Base-by-base conservation (phyloP, 495 filamentous ascomycete species). In the Opeltia flavorubescens region DNA sequence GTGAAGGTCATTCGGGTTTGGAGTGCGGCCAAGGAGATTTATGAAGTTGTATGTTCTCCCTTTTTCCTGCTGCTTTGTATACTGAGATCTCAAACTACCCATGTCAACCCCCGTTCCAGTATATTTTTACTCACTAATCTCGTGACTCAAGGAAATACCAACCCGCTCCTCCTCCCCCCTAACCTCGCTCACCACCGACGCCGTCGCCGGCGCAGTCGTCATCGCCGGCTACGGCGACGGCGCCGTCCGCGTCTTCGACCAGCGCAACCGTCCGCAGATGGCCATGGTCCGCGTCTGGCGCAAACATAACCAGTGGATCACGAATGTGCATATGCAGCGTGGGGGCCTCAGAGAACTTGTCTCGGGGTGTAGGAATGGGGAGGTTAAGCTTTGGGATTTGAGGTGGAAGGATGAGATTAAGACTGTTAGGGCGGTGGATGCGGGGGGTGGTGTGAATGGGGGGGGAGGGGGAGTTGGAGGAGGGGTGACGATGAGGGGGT, bases 161-260 rank as follows among this genome's bases (percentile, higher is more conserved):
- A 91, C 93, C 12, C 85, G 93, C 9, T 95, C 89, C 2, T 87
- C 87, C 23, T 94, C 87, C 6, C 95, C 89, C 62, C 87, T 99
- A 55, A 96, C 91, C 4, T 86, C 86, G 26, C 66, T 99, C 53
- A 95, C 93, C 5, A 94, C 89, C 2, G 91, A 99, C 59, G 89
- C 95, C 66, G 89, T 96, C 52, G 91, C 89, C 33, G 93, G 93
- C 47, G 86, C 94, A 54, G 78, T 95, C 47, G 95, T 99, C 59
- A 80, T 91, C 20, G 91, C 89, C 20, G 91, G 93, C 9, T 99
- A 96, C 48, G 91, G 93, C 2, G 91, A 99, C 55, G 91, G 91
- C n/a, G 88, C 88, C 11, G 80, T 99, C 24, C 73, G 91, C 36
- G 86, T 95, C 21, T 99, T 95, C 56, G 91, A 99, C 61, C 84